Percentiles rank a stretch among this genome's conserved stretches.
phyloP scores from a whole-genome alignment of 108 stramenopile genomes.

The Cylindrotheca closterium region DNA sequence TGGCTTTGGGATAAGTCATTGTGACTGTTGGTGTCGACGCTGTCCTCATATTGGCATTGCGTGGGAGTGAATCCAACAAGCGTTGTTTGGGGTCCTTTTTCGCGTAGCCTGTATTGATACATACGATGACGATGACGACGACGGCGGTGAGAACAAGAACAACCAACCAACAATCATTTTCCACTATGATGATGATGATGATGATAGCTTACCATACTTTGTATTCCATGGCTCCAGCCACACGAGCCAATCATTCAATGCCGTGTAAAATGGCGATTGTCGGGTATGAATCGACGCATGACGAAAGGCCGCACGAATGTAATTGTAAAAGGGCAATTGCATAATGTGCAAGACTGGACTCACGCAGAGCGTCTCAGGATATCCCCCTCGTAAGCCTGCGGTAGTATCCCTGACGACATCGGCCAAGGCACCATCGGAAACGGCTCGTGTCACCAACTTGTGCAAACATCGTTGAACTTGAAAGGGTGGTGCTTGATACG shows the following conservation, averaged over 20 bases:
- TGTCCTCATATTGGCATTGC: conserved; percentile 1
- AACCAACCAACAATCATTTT: background rate
- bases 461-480: conserved; percentile 52
- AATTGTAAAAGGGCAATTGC: conserved; percentile 68
- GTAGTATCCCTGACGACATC: conserved; percentile 18
- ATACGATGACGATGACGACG: background rate
- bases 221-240: conserved; percentile 90
- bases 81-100: conserved; percentile 7
- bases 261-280: conserved; percentile 64
- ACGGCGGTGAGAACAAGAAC: conserved; percentile 1
- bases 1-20: conserved; percentile 56
- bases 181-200: too few species aligned
- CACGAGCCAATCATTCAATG: conserved; percentile 76
- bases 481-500: conserved; percentile 45
- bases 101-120: background rate
- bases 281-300: conserved; percentile 68
- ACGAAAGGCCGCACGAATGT: conserved; percentile 66
- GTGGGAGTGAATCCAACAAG: conserved; percentile 18
- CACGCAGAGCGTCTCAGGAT: conserved; percentile 50
- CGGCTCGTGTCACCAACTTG: conserved; percentile 26
- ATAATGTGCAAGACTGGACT: conserved; percentile 56
- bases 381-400: conserved; percentile 12
- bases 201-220: conserved; percentile 20
- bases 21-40: conserved; percentile 4
- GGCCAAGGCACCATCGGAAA: conserved; percentile 15